phyloP scores from a whole-genome alignment of 139 green algal species.

The Pseudopediastrum boryanum region DNA sequence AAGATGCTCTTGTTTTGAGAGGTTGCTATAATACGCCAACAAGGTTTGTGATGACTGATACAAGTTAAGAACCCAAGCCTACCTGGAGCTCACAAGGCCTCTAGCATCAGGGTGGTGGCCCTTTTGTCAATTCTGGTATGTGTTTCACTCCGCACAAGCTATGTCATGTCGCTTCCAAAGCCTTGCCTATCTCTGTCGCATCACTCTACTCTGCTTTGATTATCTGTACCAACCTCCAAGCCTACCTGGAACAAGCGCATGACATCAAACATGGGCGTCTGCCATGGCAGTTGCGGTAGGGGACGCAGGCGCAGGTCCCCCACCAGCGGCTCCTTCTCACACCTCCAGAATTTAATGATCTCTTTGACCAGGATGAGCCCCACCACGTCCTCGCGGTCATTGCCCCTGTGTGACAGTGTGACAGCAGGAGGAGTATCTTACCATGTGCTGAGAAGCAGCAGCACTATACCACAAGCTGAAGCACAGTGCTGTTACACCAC shows the following conservation, averaged over 20 bases:
- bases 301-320: constrained; percentile 8
- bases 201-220: too few species aligned
- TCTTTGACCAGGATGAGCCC: constrained; percentile 84
- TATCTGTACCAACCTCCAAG: constrained; percentile 3
- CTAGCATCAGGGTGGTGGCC: too few species aligned
- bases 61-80: too few species aligned
- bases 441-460: not conserved
- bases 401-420: not conserved
- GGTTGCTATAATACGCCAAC: too few species aligned
- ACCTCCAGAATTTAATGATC: constrained; percentile 45
- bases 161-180: too few species aligned
- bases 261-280: constrained; percentile 75
- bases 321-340: constrained; percentile 23
- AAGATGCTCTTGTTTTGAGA: too few species aligned
- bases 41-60: too few species aligned
- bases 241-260: constrained; percentile 80
- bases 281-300: constrained; percentile 31
- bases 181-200: too few species aligned
- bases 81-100: too few species aligned
- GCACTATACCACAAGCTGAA: not conserved
- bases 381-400: constrained; percentile 25
- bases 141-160: too few species aligned
- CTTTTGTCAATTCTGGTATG: too few species aligned
- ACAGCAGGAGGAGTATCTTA: not conserved
- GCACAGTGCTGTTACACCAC: not conserved